Conservation (phyloP, 1,139 yeast species). For the Pichia sp. region DNA sequence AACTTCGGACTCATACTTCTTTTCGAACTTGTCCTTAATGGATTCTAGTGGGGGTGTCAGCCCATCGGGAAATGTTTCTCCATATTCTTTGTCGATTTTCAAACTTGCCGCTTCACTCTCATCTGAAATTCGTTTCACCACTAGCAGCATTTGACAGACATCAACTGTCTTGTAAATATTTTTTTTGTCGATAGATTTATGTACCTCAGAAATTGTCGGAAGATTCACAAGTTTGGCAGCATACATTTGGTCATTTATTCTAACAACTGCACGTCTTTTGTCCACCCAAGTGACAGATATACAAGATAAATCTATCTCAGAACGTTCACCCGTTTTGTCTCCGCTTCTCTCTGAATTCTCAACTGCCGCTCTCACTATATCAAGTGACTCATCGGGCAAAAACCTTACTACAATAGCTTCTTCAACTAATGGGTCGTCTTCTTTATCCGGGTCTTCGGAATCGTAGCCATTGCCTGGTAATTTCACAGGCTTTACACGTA, state of each 20-base stretch:
- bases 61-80: slow-evolving; percentile 65
- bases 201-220: slow-evolving; percentile 83
- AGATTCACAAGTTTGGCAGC: slow-evolving; percentile 84
- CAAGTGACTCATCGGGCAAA: slow-evolving; percentile 67
- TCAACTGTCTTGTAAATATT: slow-evolving; percentile 84
- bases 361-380: slow-evolving; percentile 68
- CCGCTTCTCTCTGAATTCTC: slow-evolving; percentile 46
- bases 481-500: slow-evolving; percentile 75
- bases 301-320: slow-evolving; percentile 48
- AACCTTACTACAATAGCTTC: slow-evolving; percentile 78
- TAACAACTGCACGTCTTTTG: slow-evolving; percentile 64
- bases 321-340: slow-evolving; percentile 4
- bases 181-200: slow-evolving; percentile 84
- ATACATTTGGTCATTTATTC: slow-evolving; percentile 49
- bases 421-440: slow-evolving; percentile 88
- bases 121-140: slow-evolving; percentile 52
- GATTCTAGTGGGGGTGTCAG: slow-evolving; percentile 67
- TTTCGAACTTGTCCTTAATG: slow-evolving; percentile 49
- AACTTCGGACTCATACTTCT: slow-evolving; percentile 40
- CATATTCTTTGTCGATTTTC: slow-evolving; percentile 33
- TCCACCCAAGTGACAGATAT: slow-evolving; percentile 78
- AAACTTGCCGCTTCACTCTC: slow-evolving; percentile 43
- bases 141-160: slow-evolving; percentile 76
- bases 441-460: slow-evolving; percentile 93
- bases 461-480: slow-evolving; percentile 95